Conservation (phyloP, 306 rosid species). For the Castanopsis chinensis region DNA sequence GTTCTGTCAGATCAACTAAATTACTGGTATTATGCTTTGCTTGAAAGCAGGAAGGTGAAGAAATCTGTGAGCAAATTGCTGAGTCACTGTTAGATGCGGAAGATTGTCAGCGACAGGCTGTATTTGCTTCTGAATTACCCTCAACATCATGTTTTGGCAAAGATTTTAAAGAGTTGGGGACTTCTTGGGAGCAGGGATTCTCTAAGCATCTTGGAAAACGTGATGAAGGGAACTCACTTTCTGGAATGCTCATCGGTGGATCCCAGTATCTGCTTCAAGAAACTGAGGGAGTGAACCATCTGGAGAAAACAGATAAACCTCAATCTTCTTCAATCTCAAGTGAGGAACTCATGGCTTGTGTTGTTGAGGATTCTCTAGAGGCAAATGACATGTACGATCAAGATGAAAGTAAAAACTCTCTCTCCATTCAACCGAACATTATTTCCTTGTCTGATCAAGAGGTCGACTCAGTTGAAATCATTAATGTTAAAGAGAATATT, state of each 20-base stretch:
- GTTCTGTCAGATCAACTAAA: background rate
- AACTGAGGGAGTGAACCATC: slow-evolving; percentile 19
- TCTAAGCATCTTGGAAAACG: slow-evolving; percentile 18
- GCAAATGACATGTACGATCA: slow-evolving; percentile 25
- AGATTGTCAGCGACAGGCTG: slow-evolving; percentile 25
- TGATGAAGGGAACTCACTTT: slow-evolving; percentile 13
- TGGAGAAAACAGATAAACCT: slow-evolving; percentile 20
- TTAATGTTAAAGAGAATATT: slow-evolving; percentile 29
- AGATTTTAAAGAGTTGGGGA: slow-evolving; percentile 29
- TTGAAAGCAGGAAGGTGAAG: slow-evolving; percentile 55
- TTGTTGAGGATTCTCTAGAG: slow-evolving; percentile 60
- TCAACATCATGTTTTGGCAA: slow-evolving; percentile 30
- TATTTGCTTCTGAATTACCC: slow-evolving; percentile 28
- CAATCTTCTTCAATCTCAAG: slow-evolving; percentile 29
- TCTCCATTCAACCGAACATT: slow-evolving; percentile 11
- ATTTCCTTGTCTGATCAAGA: slow-evolving; percentile 6
- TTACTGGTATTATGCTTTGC: slow-evolving; percentile 7
- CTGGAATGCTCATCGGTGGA: slow-evolving; percentile 15
- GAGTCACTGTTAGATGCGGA: slow-evolving; percentile 27
- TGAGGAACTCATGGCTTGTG: slow-evolving; percentile 32
- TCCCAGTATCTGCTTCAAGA: slow-evolving; percentile 21
- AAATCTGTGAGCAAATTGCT: slow-evolving; percentile 31
- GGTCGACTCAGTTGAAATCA: slow-evolving; percentile 19
- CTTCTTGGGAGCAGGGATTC: slow-evolving; percentile 20
- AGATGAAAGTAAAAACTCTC: slow-evolving; percentile 5